Evolutionary conservation across 805 yeast genomes (phyloP).

Genomic region (Debaryomyces prosopidis): DNA sequence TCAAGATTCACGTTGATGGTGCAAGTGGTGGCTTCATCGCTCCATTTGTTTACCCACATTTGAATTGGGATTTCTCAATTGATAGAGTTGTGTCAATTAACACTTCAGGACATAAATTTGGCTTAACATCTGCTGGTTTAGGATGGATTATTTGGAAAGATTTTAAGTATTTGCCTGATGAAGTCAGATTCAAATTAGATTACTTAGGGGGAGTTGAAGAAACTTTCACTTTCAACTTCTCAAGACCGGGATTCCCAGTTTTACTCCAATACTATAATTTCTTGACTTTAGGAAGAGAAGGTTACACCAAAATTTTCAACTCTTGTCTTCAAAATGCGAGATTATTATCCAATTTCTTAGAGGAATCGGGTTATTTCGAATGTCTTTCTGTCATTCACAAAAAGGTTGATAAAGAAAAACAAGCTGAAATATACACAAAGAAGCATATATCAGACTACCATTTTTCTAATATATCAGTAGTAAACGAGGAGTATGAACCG

Average conservation of each 20-base stretch:
- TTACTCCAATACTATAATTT: slow-evolving; percentile 85
- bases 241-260: slow-evolving; percentile 91
- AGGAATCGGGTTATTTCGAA: slow-evolving; percentile 64
- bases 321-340: slow-evolving; percentile 74
- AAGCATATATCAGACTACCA: slow-evolving; percentile 6
- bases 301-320: slow-evolving; percentile 65
- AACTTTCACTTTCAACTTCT: slow-evolving; percentile 82
- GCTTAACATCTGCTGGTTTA: slow-evolving; percentile 84
- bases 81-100: slow-evolving; percentile 82
- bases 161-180: slow-evolving; percentile 61
- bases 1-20: slow-evolving; percentile 92
- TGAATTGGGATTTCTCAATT: slow-evolving; percentile 80
- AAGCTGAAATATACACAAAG: slow-evolving; percentile 18
- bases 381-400: slow-evolving; percentile 80
- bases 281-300: slow-evolving; percentile 66
- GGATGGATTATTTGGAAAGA: slow-evolving; percentile 92
- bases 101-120: slow-evolving; percentile 92
- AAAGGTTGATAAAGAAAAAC: slow-evolving; percentile 30
- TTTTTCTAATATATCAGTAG: slow-evolving; percentile 13
- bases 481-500: slow-evolving; percentile 55
- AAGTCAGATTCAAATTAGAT: slow-evolving; percentile 72
- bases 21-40: slow-evolving; percentile 91
- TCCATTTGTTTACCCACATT: slow-evolving; percentile 75
- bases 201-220: slow-evolving; percentile 89
- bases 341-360: slow-evolving; percentile 59